Percentiles rank a stretch among this genome's conserved stretches.
Conservation (phyloP, 2,329 filamentous ascomycete species). For the Fonsecaea nubica region DNA sequence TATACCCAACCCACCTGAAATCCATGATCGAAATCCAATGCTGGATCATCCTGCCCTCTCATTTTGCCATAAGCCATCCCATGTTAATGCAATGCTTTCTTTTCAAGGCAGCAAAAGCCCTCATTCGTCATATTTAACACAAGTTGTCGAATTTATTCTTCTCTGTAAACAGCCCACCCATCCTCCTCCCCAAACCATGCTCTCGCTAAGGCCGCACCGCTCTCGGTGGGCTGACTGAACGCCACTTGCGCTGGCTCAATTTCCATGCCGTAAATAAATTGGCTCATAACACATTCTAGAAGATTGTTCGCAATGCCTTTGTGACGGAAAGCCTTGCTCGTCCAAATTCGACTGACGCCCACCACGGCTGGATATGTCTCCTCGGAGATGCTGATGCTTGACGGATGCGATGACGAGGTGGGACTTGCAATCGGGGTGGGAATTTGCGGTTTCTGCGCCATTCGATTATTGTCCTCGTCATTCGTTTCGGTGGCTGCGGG, state of each 20-base stretch:
- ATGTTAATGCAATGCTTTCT: background rate
- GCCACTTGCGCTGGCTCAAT: slow-evolving; percentile 64
- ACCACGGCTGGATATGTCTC: slow-evolving; percentile 58
- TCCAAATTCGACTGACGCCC: slow-evolving; percentile 71
- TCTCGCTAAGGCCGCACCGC: slow-evolving; percentile 63
- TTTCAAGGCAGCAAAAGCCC: background rate
- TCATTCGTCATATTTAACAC: slow-evolving; percentile 10
- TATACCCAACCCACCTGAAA: slow-evolving; percentile 11
- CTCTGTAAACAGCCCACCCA: slow-evolving; percentile 67
- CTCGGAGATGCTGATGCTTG: slow-evolving; percentile 55
- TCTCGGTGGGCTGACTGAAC: slow-evolving; percentile 71
- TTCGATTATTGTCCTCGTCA: slow-evolving; percentile 21
- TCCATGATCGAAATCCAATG: slow-evolving; percentile 12
- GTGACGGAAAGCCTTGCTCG: slow-evolving; percentile 61
- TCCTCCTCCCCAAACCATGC: slow-evolving; percentile 63
- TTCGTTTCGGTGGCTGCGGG: slow-evolving; percentile 33
- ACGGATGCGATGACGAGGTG: slow-evolving; percentile 42
- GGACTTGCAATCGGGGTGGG: slow-evolving; percentile 34
- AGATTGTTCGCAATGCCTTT: slow-evolving; percentile 65
- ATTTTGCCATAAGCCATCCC: slow-evolving; percentile 1
- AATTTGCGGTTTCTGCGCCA: slow-evolving; percentile 28
- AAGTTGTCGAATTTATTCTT: slow-evolving; percentile 43
- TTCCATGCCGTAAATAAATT: slow-evolving; percentile 63
- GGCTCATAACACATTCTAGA: slow-evolving; percentile 61
- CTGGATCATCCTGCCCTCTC: background rate